Base-by-base conservation (phyloP, 257 asterid genomes). In the Ilex asprella region DNA sequence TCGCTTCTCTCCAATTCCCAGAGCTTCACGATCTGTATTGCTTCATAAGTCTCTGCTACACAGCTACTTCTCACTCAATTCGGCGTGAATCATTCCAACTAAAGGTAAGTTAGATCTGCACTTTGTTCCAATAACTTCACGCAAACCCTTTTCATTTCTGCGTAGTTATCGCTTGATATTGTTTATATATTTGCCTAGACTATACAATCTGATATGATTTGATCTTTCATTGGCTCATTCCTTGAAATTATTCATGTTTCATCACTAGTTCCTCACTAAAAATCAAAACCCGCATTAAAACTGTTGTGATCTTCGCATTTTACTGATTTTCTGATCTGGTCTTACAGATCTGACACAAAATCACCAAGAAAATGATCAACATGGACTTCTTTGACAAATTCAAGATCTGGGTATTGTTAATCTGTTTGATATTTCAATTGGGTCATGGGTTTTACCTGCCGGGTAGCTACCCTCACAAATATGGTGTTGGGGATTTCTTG, bases 371-470 rank as follows among this genome's bases (percentile, higher is more conserved):
- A 46, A 2, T 2, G 4, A 46, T 10, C 3, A 14, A 70, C 74
- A 89, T 86, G 95, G 91, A 75, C 31, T 69, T 79, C 58, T 76
- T 81, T 60, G 59, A 62, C 31, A 75, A 67, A 55, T 63, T 73
- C 79, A 78, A 70, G 95, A 83, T 89, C 78, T 78, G 84, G 79
- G 80, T 78, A 57, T 44, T 89, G 83, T 66, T 79, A 47, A 39
- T 76, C 68, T 75, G 77, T 59, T 47, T 75, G 73, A 57, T 73
- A 58, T 59, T 49, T 49, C 80, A 70, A 70, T 39, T 82, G 63
- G 92, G 86, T n/a, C 74, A 75, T 31, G 94, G 94, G 47, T 89
- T 87, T 80, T 89, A 89, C 65, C 89, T 89, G 64, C 97, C 92
- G 16, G 97, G 95, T 30, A 90, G 95, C 71, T 90, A 90, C 60